Base-by-base conservation (phyloP, 768 basidiomycete species). In the Fistulinella prunicolor region DNA sequence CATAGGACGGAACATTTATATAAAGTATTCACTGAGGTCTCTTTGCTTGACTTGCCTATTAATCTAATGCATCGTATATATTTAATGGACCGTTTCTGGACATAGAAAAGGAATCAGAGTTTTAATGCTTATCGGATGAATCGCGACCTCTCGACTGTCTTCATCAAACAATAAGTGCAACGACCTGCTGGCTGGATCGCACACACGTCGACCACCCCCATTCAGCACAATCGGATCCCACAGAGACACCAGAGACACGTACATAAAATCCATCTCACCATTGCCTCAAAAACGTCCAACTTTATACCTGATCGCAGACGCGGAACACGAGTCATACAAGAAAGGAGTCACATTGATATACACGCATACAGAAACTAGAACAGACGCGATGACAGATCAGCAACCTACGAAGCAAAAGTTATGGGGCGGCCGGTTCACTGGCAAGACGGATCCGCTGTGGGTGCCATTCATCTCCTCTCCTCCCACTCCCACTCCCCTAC, bases 361-460 rank as follows among this genome's bases (percentile, higher is more conserved):
- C 34, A 21, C 36, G 10, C n/a, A 32, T 24, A 46, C 26, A 26
- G 21, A 6, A n/a, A 17, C 6, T n/a, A 42, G 42, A 38, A 56
- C 59, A n/a, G n/a, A n/a, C n/a, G n/a, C n/a, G 38, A 75, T 73
- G 69, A 8, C 65, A 19, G 66, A 67, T 40, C 67, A 73, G 55
- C 26, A 28, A 28, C 73, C 73, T 9, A 72, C 78, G 20, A 81
- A 80, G 51, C 83, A 89, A 68, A 91, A 90, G 64, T 68, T 92
- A 63, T 92, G 89, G 89, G 89, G 90, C 12, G 90, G 90, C 13
- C 74, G 92, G 28, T 94, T 94, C 62, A 91, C 89, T 12, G 90
- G 90, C 39, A 83, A 81, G 57, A 92, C 90, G 0, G 94, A 96
- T 68, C 94, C 60, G 29, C 38, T 53, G 54, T 56, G 39, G 46